Percentiles rank a stretch among this genome's conserved stretches.
These are phyloP conservation scores for Penicillium sclerotigenum DNA, from an alignment of 2,329 filamentous ascomycete genomes.

Conservation along the genomic window DNA sequence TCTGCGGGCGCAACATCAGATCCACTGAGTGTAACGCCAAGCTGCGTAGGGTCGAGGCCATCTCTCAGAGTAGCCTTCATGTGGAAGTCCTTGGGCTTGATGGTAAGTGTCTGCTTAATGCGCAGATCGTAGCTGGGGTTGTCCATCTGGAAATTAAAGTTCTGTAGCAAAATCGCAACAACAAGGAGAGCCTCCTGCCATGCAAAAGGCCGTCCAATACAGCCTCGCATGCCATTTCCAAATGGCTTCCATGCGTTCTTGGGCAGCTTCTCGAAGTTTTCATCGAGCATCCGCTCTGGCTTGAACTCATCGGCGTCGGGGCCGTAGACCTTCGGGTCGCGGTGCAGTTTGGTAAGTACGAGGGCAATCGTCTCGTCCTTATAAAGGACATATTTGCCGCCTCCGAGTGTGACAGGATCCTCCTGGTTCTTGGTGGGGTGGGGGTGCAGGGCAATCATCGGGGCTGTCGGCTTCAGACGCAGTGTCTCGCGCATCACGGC, in stretches of 20 bases:
- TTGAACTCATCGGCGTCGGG: constrained; percentile 63
- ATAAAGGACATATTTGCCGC: constrained; percentile 60
- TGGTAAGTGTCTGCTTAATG: constrained; percentile 41
- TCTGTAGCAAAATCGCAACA: constrained; percentile 64
- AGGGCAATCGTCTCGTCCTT: constrained; percentile 51
- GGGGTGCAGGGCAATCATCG: constrained; percentile 52
- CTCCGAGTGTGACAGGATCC: constrained; percentile 50
- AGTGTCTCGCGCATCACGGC: constrained; percentile 64
- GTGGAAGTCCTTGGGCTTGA: constrained; percentile 55
- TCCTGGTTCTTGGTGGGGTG: constrained; percentile 42
- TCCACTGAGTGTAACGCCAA: constrained; percentile 39
- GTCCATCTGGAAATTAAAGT: constrained; percentile 64
- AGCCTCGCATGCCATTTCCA: constrained; percentile 67
- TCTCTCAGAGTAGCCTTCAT: constrained; percentile 59
- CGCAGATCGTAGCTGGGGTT: constrained; percentile 51
- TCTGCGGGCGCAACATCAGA: constrained; percentile 10
- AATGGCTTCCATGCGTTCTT: constrained; percentile 70
- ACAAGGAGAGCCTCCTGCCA: constrained; percentile 68
- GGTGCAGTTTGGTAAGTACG: constrained; percentile 55
- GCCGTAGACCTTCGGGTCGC: constrained; percentile 63
- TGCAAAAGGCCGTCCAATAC: constrained; percentile 70
- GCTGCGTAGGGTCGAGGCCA: constrained; percentile 43
- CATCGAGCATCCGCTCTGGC: constrained; percentile 70
- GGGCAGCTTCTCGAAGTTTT: constrained; percentile 62
- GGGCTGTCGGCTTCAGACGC: constrained; percentile 58